These are phyloP conservation scores for Globisporangium echinulatum DNA, from an alignment of 352 stramenopile genomes.

Conservation along the genomic window DNA sequence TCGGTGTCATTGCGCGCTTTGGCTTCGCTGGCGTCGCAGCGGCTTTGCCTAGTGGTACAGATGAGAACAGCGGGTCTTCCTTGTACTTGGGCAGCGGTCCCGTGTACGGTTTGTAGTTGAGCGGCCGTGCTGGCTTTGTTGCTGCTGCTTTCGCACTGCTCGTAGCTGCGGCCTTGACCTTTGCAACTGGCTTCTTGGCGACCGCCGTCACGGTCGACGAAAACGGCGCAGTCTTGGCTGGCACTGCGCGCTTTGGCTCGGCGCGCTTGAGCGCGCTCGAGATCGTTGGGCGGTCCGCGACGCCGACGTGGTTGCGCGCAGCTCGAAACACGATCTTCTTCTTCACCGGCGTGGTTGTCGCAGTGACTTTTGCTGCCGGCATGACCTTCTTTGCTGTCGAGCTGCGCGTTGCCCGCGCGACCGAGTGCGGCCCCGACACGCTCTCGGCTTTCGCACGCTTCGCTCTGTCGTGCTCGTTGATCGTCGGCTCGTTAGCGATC, in stretches of 20 bases:
- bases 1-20: conserved; percentile 10
- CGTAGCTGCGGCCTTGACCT: neutral
- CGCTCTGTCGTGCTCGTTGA: conserved; percentile 10
- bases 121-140: conserved; percentile 6
- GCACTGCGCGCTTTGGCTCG: conserved; percentile 6
- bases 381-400: conserved; percentile 1
- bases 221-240: conserved; percentile 9
- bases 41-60: conserved; percentile 11
- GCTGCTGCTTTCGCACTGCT: neutral
- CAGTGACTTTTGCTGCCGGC: conserved; percentile 2
- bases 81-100: conserved; percentile 50
- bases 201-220: conserved; percentile 9
- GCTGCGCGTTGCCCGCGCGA: conserved; percentile 10
- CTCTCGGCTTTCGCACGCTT: conserved; percentile 10
- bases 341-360: neutral
- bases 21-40: conserved; percentile 19
- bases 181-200: conserved; percentile 1
- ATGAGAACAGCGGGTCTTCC: conserved; percentile 59
- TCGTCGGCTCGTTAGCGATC: conserved; percentile 10
- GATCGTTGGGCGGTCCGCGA: conserved; percentile 12
- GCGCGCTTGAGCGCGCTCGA: conserved; percentile 13
- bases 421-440: neutral
- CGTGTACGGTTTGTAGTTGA: conserved; percentile 60
- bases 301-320: conserved; percentile 9
- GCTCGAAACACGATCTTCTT: conserved; percentile 12